These are phyloP conservation scores for Mitragyna speciosa DNA, from an alignment of 257 asterid species.

Conservation along the genomic window DNA sequence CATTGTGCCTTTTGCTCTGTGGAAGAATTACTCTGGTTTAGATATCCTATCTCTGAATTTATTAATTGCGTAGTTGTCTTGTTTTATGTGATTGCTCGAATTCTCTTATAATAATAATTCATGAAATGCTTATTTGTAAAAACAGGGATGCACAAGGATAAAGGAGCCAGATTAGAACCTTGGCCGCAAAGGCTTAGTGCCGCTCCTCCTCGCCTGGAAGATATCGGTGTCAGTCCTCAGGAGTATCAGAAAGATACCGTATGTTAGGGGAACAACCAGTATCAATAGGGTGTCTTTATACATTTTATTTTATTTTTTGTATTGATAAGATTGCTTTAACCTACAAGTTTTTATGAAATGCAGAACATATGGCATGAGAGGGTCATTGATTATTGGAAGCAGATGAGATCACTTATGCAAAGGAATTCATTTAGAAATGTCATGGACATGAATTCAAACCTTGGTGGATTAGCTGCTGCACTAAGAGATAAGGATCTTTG, in stretches of 20 bases:
- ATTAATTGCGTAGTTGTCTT: not conserved
- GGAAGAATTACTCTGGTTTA: not conserved
- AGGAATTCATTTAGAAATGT: constrained; percentile 73
- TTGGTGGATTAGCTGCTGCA: constrained; percentile 92
- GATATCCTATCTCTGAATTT: not conserved
- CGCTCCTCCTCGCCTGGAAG: constrained; percentile 74
- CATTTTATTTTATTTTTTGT: not conserved
- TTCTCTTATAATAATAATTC: not conserved
- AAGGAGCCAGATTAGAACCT: constrained; percentile 74
- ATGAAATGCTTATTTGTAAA: constrained; percentile 1
- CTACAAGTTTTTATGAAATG: constrained; percentile 12
- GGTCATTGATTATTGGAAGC: constrained; percentile 82
- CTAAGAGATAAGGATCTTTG: constrained; percentile 79
- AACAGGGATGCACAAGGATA: constrained; percentile 73
- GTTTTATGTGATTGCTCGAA: not conserved
- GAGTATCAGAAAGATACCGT: constrained; percentile 72
- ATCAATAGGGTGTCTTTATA: not conserved
- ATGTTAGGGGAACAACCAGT: constrained; percentile 23
- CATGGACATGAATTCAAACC: constrained; percentile 95
- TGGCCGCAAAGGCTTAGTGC: constrained; percentile 87
- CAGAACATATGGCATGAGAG: constrained; percentile 79
- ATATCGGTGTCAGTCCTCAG: constrained; percentile 52
- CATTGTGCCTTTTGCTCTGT: not conserved
- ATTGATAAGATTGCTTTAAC: not conserved
- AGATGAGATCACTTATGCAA: constrained; percentile 64